Base-by-base conservation (phyloP, 208 protist genomes). In the Leishmania guyanensis region DNA sequence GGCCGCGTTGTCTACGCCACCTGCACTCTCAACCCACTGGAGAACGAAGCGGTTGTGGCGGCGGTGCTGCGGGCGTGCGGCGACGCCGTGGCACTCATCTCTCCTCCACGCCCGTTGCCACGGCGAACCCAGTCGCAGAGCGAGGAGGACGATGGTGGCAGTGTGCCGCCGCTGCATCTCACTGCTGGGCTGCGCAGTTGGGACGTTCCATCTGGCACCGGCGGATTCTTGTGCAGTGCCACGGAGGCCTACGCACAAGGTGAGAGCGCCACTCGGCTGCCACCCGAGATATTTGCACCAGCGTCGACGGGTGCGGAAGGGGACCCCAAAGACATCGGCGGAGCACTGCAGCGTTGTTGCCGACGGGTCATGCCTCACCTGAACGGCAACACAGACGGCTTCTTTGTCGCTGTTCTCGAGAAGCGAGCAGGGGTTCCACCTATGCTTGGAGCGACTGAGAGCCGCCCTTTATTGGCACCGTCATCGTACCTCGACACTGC, bases 11-110 rank as follows among this genome's bases (percentile, higher is more conserved):
- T 99, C 16, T 99, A 99, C 88, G 94, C 95, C 5, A 99, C 98
- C 20, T 99, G 98, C 85, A 98, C 96, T 12, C 81, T 99, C 22
- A 99, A 99, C 82, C 98, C 98, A n/a, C 80, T 99, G 50, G 98
- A 99, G 88, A 97, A 99, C 80, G 98, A 99, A 89, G 97, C 97
- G 9, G 97, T 99, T 6, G 91, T 99, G 43, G 89, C 93, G 29
- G 85, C 94, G 29, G 86, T 96, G 64, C 69, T 98, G 70, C 86
- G 82, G 0, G 89, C 87, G 65, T 81, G 43, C 74, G 77, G 73
- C 3, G 89, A 80, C 17, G 60, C 71, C 17, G 84, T 93, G 73
- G 86, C 90, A 80, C 81, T 96, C n/a, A 84, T 91, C 43, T 60
- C 79, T 0, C 90, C 87, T 9, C 84, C 93, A 10, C 53, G 73